Evolutionary conservation across 345 rosid genomes (phyloP).

Genomic region (Sonneratia caseolaris): DNA sequence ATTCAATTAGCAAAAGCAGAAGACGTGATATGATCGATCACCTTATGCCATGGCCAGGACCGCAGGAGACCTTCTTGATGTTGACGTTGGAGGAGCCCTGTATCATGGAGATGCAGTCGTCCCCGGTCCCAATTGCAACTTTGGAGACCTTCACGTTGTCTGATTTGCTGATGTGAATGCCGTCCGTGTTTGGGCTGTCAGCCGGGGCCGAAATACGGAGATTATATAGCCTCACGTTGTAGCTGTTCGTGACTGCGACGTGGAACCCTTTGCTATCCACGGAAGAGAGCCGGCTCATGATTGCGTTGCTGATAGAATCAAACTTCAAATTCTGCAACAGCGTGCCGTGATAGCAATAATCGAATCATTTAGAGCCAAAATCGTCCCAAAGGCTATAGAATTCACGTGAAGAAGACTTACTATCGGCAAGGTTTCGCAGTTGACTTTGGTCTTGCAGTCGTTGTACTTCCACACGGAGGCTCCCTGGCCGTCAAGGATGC

Average conservation of each 20-base stretch:
- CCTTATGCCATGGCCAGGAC: too few species aligned
- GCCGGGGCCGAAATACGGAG: slow-evolving; percentile 31
- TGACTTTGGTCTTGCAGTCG: slow-evolving; percentile 3
- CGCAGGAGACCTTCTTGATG: too few species aligned
- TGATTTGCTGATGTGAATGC: slow-evolving; percentile 63
- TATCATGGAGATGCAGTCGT: slow-evolving; percentile 20
- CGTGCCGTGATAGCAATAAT: background rate
- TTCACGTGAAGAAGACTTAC: slow-evolving; percentile 10
- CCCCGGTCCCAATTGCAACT: slow-evolving; percentile 43
- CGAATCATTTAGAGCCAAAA: too few species aligned
- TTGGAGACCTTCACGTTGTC: slow-evolving; percentile 28
- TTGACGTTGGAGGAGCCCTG: too few species aligned
- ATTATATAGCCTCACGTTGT: slow-evolving; percentile 21
- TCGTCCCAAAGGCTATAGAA: too few species aligned
- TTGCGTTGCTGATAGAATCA: slow-evolving; percentile 18
- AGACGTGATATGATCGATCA: too few species aligned
- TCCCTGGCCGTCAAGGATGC: slow-evolving; percentile 64
- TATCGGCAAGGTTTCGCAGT: slow-evolving; percentile 19
- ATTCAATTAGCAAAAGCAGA: background rate
- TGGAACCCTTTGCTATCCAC: slow-evolving; percentile 67
- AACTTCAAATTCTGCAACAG: slow-evolving; percentile 31
- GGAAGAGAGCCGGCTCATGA: slow-evolving; percentile 32
- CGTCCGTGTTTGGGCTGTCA: slow-evolving; percentile 58
- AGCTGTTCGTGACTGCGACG: slow-evolving; percentile 21
- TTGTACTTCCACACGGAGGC: slow-evolving; percentile 36